These are phyloP conservation scores for Zasmidium citrigriseum DNA, from an alignment of 2,329 filamentous ascomycete genomes.

Conservation along the genomic window DNA sequence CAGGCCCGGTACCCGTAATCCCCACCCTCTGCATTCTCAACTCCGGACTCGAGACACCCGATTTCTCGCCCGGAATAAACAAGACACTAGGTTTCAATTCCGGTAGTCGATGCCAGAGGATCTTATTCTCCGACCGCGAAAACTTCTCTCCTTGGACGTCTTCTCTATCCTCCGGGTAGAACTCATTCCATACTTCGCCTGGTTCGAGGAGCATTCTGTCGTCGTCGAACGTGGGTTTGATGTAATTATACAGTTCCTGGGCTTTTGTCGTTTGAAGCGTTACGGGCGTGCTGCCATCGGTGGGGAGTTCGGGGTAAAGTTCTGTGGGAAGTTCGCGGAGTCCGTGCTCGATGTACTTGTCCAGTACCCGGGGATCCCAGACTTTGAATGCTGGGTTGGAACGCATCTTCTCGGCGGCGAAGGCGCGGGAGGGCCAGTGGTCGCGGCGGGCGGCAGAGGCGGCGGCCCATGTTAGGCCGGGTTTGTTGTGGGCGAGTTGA, in stretches of 20 bases:
- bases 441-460: slow-evolving; percentile 68
- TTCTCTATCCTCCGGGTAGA: slow-evolving; percentile 65
- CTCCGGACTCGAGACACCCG: slow-evolving; percentile 50
- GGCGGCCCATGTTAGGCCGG: slow-evolving; percentile 36
- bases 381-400: slow-evolving; percentile 70
- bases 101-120: slow-evolving; percentile 57
- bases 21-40: slow-evolving; percentile 58
- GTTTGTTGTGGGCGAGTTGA: slow-evolving; percentile 49
- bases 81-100: slow-evolving; percentile 63
- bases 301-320: slow-evolving; percentile 50
- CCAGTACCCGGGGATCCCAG: slow-evolving; percentile 80
- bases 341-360: slow-evolving; percentile 70
- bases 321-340: slow-evolving; percentile 68
- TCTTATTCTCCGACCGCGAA: slow-evolving; percentile 67
- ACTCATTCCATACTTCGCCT: slow-evolving; percentile 5
- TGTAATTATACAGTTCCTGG: slow-evolving; percentile 67
- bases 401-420: slow-evolving; percentile 67
- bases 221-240: slow-evolving; percentile 10
- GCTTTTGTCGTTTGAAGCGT: slow-evolving; percentile 81
- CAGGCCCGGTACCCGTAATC: slow-evolving; percentile 61
- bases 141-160: slow-evolving; percentile 66
- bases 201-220: slow-evolving; percentile 1
- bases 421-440: slow-evolving; percentile 69
- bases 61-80: slow-evolving; percentile 66
- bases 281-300: slow-evolving; percentile 45